phyloP scores from a whole-genome alignment of 768 basidiomycete species.

The Galerina marginata region DNA sequence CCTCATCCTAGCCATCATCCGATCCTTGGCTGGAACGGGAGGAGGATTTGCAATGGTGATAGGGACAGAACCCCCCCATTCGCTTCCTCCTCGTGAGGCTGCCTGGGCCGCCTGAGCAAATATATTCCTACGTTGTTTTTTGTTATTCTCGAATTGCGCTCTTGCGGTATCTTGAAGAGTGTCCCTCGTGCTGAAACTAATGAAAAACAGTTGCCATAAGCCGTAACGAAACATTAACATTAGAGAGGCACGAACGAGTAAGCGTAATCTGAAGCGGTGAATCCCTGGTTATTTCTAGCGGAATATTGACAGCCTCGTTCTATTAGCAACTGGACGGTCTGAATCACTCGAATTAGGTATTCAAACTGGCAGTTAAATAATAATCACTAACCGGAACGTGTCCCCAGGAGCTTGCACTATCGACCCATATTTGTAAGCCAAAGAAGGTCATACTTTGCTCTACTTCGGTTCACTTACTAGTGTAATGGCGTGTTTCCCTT shows the following conservation, averaged over 20 bases:
- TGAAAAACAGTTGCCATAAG: constrained; percentile 1
- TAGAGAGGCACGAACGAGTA: constrained; percentile 67
- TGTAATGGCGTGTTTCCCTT: constrained; percentile 93
- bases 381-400: constrained; percentile 68
- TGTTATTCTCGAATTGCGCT: constrained; percentile 78
- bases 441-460: background rate
- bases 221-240: background rate
- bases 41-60: constrained; percentile 43
- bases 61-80: constrained; percentile 54
- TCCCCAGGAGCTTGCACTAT: constrained; percentile 87
- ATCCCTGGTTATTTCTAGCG: constrained; percentile 88
- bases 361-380: constrained; percentile 7
- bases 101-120: constrained; percentile 75
- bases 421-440: constrained; percentile 14
- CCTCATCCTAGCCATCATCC: constrained; percentile 61
- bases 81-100: constrained; percentile 68
- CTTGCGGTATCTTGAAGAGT: constrained; percentile 84
- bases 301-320: constrained; percentile 87
- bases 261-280: constrained; percentile 91
- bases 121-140: constrained; percentile 71
- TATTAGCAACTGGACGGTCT: constrained; percentile 87
- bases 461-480: constrained; percentile 62
- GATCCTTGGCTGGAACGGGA: constrained; percentile 51
- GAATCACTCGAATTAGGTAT: background rate
- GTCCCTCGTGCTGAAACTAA: constrained; percentile 74